Conservation (phyloP, 2,329 filamentous ascomycete genomes). For the Pyricularia grisea region DNA sequence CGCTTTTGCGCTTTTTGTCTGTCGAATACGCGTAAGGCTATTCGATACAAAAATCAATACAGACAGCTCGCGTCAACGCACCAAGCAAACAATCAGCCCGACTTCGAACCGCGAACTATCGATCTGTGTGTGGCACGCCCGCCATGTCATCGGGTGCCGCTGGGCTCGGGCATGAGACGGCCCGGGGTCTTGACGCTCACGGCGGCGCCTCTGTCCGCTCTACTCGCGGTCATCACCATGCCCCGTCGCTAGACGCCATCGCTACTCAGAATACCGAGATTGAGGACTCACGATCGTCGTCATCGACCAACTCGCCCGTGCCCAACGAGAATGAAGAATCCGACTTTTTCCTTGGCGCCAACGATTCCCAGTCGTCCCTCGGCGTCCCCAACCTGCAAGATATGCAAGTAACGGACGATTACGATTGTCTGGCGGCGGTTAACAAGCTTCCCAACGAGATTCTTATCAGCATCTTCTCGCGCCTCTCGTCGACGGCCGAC, state of each 20-base stretch:
- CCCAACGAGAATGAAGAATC: conserved; percentile 82
- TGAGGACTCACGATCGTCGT: conserved; percentile 49
- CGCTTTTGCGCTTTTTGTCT: not conserved
- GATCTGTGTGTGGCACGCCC: not conserved
- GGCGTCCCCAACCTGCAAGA: conserved; percentile 71
- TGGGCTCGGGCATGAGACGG: not conserved
- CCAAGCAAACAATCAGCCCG: not conserved
- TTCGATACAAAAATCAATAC: not conserved
- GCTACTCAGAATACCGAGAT: conserved; percentile 14
- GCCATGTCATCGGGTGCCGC: not conserved
- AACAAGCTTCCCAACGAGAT: conserved; percentile 87
- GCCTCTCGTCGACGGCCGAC: conserved; percentile 66
- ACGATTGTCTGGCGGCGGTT: conserved; percentile 66
- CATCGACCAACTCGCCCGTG: conserved; percentile 65
- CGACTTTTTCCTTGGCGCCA: conserved; percentile 80
- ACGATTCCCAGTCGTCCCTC: conserved; percentile 89
- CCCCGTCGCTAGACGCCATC: conserved; percentile 14
- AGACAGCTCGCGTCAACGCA: not conserved
- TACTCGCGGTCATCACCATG: conserved; percentile 6
- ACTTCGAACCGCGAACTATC: not conserved
- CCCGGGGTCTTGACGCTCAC: not conserved
- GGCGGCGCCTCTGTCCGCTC: not conserved
- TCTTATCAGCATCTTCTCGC: conserved; percentile 84
- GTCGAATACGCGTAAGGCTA: not conserved
- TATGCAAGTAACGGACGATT: conserved; percentile 58